These are phyloP conservation scores for Knufia petricola DNA, from an alignment of 2,329 filamentous ascomycete species.

Conservation along the genomic window DNA sequence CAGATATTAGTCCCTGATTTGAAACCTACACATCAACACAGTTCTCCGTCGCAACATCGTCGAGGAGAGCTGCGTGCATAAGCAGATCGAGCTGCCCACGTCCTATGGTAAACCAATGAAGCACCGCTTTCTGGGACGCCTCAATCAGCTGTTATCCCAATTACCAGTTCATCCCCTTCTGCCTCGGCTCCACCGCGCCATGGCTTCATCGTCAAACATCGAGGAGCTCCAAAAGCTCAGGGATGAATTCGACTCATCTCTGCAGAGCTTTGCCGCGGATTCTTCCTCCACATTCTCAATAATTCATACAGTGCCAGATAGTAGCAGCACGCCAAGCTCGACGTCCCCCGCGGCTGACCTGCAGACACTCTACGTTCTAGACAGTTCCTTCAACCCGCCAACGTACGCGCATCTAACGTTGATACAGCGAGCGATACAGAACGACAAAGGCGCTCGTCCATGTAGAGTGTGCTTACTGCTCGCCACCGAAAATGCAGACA, in stretches of 20 bases:
- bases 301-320: conserved; percentile 32
- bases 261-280: neutral
- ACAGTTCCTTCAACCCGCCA: conserved; percentile 59
- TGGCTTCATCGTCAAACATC: too few relatives aligned
- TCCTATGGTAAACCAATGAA: too few relatives aligned
- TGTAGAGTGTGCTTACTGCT: conserved; percentile 48
- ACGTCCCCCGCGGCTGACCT: conserved; percentile 45
- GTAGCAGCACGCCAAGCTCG: conserved; percentile 44
- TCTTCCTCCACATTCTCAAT: neutral
- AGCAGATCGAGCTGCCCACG: too few relatives aligned
- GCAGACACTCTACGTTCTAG: conserved; percentile 50
- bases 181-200: too few relatives aligned
- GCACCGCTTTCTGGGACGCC: too few relatives aligned
- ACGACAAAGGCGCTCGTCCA: conserved; percentile 15
- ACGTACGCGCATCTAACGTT: conserved; percentile 50
- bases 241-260: neutral
- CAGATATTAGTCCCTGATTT: too few relatives aligned
- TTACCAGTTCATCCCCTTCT: too few relatives aligned
- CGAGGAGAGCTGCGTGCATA: too few relatives aligned
- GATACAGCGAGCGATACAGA: conserved; percentile 43
- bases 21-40: too few relatives aligned
- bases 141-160: too few relatives aligned
- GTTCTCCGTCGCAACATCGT: too few relatives aligned
- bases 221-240: neutral
- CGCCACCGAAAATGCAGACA: conserved; percentile 57